Base-by-base conservation (phyloP, 768 basidiomycete species). In the Pulveroboletus sp. region DNA sequence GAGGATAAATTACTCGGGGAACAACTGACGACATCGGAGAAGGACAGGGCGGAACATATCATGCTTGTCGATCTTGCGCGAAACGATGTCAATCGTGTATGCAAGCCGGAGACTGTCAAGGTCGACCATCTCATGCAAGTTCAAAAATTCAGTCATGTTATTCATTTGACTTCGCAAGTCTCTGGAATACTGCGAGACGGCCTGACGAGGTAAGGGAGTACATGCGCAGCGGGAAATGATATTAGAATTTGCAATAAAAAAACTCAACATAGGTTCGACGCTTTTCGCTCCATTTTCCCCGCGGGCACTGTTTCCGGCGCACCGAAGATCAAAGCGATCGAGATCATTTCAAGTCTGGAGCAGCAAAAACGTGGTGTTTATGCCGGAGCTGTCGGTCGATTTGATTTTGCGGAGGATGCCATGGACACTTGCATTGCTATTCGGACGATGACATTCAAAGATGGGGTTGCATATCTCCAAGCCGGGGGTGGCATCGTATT, bases 341-440 rank as follows among this genome's bases (percentile, higher is more conserved):
- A 99, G 67, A 83, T 99, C 35, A 73, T 99, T 24, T 85, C 85
- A 6, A 82, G 81, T 17, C 71, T 97, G 42, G 96, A 98, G 65
- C 78, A 85, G 60, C 91, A 97, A 68, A 81, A 83, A 22, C 81
- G 96, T 31, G 94, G 94, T 22, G 86, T 97, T 14, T 99, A 99
- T 58, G 96, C 93, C 7, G 96, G 96, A 26, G 96, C 92, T 3
- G 93, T 98, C 14, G 96, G 96, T n/a, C 84, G 93, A 45, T 98
- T 94, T 67, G 94, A 98, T 69, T 97, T 98, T 68, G 89, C 92
- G 3, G 75, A 81, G 22, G 90, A 98, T 65, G 86, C 86, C 62
- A 92, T 98, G 88, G 96, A 99, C 67, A 96, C 92, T 1, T 98
- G 95, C 71, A 99, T 99, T 61, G 95, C 96, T 5, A 98, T 99